These are phyloP conservation scores for Roridomyces roridus DNA, from an alignment of 768 basidiomycete genomes.

Conservation along the genomic window DNA sequence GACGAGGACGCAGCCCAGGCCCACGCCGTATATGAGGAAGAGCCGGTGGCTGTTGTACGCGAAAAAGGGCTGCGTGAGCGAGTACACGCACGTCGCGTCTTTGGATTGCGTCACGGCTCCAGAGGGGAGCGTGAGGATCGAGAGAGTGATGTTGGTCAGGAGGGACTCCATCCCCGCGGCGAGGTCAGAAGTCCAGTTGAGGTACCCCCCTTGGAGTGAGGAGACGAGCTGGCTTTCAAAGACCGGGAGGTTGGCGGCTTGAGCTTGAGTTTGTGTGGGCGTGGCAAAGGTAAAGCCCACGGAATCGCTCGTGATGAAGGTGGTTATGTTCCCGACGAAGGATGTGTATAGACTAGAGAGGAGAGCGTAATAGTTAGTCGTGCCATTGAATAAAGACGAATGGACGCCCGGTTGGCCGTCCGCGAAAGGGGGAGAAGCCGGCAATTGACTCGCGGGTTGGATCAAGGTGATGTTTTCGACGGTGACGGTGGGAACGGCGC, in stretches of 20 bases:
- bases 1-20: constrained; percentile 1
- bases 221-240: background rate
- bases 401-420: background rate
- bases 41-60: background rate
- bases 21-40: constrained; percentile 7
- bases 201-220: background rate
- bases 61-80: background rate
- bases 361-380: constrained; percentile 13
- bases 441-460: background rate
- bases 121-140: background rate
- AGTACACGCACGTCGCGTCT: background rate
- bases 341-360: background rate
- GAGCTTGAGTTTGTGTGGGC: background rate
- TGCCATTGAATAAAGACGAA: constrained; percentile 6
- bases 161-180: background rate
- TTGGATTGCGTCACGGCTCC: background rate
- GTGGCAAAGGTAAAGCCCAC: background rate
- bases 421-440: background rate
- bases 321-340: constrained; percentile 8
- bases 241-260: background rate
- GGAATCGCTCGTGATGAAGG: background rate
- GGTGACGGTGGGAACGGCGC: background rate
- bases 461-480: background rate
- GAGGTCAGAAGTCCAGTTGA: constrained; percentile 6
- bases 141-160: constrained; percentile 12